These are phyloP conservation scores for Paxillus ammoniavirescens DNA, from an alignment of 768 basidiomycete species.

Conservation along the genomic window DNA sequence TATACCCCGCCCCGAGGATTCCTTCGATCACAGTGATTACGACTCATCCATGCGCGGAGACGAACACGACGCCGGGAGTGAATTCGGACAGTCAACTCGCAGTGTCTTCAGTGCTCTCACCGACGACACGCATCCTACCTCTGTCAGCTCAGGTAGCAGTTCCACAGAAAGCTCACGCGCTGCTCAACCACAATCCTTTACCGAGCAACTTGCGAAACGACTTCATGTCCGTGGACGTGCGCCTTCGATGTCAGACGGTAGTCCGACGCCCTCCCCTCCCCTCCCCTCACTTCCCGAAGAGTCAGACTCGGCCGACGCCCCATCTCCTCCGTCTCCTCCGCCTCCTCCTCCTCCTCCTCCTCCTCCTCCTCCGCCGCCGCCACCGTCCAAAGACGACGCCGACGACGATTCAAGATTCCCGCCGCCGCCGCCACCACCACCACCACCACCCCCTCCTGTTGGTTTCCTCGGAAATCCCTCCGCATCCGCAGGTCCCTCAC, in stretches of 20 bases:
- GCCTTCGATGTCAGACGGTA: conserved; percentile 37
- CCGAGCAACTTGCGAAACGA: conserved; percentile 63
- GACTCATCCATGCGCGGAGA: conserved; percentile 46
- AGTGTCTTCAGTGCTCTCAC: conserved; percentile 34
- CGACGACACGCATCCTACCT: conserved; percentile 56
- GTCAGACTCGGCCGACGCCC: conserved; percentile 18
- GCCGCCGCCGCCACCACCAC: conserved; percentile 29
- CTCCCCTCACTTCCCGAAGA: conserved; percentile 45
- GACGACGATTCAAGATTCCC: conserved; percentile 25
- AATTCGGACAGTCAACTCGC: conserved; percentile 49
- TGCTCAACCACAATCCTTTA: conserved; percentile 46
- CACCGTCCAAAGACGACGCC: conserved; percentile 16
- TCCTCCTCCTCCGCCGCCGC: conserved; percentile 22
- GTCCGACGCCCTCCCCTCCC: conserved; percentile 29
- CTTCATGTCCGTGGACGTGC: conserved; percentile 49
- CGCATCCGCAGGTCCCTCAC: conserved; percentile 16
- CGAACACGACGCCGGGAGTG: conserved; percentile 55
- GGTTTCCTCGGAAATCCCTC: conserved; percentile 28
- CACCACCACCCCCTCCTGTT: conserved; percentile 35
- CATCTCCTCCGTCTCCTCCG: conserved; percentile 8
- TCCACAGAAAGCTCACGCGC: conserved; percentile 34
- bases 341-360: conserved; percentile 10
- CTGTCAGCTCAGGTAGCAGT: conserved; percentile 47
- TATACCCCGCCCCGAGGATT: conserved; percentile 44
- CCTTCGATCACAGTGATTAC: conserved; percentile 39